phyloP scores from a whole-genome alignment of 768 basidiomycete species.

The Hygrophoropsis aurantiaca region DNA sequence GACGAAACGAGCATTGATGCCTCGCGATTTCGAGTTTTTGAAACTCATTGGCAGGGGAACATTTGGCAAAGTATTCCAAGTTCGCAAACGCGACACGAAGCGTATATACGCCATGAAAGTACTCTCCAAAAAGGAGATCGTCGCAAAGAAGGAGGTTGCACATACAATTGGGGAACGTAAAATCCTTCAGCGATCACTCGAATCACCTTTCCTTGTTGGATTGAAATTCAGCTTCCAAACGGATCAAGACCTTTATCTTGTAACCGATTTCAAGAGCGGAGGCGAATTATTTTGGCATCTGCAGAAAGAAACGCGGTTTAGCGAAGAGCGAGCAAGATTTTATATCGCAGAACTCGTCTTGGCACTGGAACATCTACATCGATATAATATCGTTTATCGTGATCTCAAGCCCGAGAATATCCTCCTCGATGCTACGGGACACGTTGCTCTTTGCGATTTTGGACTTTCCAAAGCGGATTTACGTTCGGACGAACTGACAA shows the following conservation, averaged over 20 bases:
- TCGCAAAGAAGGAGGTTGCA: conserved; percentile 98
- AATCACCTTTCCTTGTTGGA: conserved; percentile 96
- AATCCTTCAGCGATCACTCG: conserved; percentile 90
- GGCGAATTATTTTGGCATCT: conserved; percentile 99
- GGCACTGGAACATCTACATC: conserved; percentile 95
- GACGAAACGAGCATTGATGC: conserved; percentile 86
- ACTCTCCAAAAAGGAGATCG: conserved; percentile 96
- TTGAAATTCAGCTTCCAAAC: conserved; percentile 99
- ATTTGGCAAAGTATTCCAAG: conserved; percentile 98
- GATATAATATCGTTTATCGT: conserved; percentile 93
- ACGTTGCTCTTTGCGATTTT: conserved; percentile 98
- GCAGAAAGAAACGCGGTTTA: conserved; percentile 92
- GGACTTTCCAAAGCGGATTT: conserved; percentile 96
- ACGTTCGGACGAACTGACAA: conserved; percentile 92
- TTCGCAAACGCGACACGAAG: conserved; percentile 96
- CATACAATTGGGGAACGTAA: conserved; percentile 99
- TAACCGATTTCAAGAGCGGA: conserved; percentile 98
- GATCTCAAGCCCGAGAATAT: conserved; percentile 99
- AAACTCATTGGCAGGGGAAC: conserved; percentile 98
- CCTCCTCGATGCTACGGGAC: conserved; percentile 95
- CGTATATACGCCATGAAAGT: conserved; percentile 99
- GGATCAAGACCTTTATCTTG: conserved; percentile 89
- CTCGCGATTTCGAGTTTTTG: conserved; percentile 96
- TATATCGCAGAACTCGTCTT: conserved; percentile 96
- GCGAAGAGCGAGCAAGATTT: conserved; percentile 90